Conservation (phyloP, 2,329 filamentous ascomycete species). For the Colletotrichum gigasporum region DNA sequence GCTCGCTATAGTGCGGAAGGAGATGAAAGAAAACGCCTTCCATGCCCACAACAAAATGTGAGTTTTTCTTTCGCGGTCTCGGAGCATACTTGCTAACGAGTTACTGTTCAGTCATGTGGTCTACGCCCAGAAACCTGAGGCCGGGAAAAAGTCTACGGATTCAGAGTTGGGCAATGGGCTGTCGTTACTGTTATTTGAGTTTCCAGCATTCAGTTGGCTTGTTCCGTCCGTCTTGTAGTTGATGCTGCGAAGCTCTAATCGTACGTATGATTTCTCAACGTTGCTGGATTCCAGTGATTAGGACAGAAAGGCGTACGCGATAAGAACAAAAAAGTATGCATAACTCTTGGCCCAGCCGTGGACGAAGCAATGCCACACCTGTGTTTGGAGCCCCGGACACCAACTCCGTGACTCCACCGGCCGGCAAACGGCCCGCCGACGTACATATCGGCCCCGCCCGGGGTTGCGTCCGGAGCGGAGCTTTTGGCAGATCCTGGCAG, state of each 20-base stretch:
- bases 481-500: not conserved
- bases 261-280: too few relatives aligned
- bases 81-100: not conserved
- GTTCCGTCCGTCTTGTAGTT: too few relatives aligned
- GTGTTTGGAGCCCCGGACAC: too few relatives aligned
- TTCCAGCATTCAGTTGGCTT: too few relatives aligned
- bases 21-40: constrained; percentile 38
- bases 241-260: too few relatives aligned
- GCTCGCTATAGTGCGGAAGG: constrained; percentile 39
- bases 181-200: too few relatives aligned
- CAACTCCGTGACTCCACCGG: not conserved
- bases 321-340: not conserved
- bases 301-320: too few relatives aligned
- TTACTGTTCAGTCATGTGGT: constrained; percentile 4
- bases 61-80: constrained; percentile 24
- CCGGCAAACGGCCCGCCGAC: not conserved
- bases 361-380: too few relatives aligned
- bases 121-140: constrained; percentile 30
- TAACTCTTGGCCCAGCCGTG: too few relatives aligned
- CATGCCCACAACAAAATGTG: constrained; percentile 39
- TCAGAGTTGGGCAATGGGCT: too few relatives aligned
- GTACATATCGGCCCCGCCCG: not conserved
- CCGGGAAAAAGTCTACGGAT: too few relatives aligned
- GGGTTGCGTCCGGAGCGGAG: constrained; percentile 5
- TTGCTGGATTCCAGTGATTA: too few relatives aligned